phyloP scores from a whole-genome alignment of 192 early-diverging fungal species.

The Jimgerdemannia flammicorona region DNA sequence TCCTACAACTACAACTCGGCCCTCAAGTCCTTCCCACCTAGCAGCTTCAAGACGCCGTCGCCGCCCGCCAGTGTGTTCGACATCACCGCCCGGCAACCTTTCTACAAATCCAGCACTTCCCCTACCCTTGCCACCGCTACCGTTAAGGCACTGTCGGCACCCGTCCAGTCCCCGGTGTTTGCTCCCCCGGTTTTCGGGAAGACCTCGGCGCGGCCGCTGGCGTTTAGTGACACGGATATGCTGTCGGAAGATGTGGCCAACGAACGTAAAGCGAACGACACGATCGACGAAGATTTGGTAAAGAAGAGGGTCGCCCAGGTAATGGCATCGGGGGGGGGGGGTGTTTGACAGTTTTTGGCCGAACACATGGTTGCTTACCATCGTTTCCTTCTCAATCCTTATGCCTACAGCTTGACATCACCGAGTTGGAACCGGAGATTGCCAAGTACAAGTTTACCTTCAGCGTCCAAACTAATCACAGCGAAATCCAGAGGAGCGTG shows the following conservation, averaged over 20 bases:
- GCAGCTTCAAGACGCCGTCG: neutral
- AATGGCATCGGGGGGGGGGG: neutral
- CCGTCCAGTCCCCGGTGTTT: neutral
- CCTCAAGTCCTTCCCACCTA: neutral
- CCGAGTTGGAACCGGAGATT: too few species aligned
- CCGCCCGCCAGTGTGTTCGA: neutral
- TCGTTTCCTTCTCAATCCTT: too few species aligned
- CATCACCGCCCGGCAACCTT: neutral
- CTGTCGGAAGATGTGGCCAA: neutral
- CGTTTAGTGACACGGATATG: neutral
- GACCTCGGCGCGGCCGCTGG: neutral
- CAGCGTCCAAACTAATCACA: too few species aligned
- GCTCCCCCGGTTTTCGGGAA: neutral
- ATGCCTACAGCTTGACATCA: too few species aligned
- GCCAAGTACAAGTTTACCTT: too few species aligned
- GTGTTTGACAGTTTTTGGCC: too few species aligned
- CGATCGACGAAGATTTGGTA: neutral
- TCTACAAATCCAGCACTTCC: neutral
- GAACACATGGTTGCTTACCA: too few species aligned
- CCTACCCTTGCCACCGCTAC: too few species aligned
- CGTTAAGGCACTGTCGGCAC: too few species aligned
- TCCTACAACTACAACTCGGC: neutral
- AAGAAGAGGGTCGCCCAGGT: neutral
- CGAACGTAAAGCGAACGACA: neutral
- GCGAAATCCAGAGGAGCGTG: too few species aligned